These are phyloP conservation scores for Arthrobotrys iridis DNA, from an alignment of 2,329 filamentous ascomycete genomes.

Conservation along the genomic window DNA sequence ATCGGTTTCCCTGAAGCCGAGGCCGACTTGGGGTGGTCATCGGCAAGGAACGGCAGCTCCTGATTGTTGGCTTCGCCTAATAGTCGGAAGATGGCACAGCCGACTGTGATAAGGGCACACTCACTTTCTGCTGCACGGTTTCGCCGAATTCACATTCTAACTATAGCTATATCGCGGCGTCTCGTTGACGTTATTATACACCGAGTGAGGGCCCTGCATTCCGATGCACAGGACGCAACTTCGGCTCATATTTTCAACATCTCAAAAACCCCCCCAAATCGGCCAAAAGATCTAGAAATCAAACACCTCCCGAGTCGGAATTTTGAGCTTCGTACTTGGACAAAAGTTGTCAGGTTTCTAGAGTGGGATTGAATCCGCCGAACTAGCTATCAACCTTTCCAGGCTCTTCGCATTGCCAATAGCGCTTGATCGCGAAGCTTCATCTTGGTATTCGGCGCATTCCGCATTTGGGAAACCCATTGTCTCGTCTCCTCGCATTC, in stretches of 20 bases:
- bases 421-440: not conserved
- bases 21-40: not conserved
- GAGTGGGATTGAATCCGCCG: not conserved
- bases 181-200: not conserved
- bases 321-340: not conserved
- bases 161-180: too few species aligned
- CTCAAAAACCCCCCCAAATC: not conserved
- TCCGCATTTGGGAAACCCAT: not conserved
- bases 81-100: not conserved
- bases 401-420: constrained; percentile 11
- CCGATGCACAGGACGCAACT: not conserved
- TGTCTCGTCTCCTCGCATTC: constrained; percentile 25
- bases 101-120: not conserved
- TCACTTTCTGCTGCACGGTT: not conserved
- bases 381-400: not conserved
- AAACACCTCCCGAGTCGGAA: not conserved
- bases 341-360: not conserved
- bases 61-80: not conserved
- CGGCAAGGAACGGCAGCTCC: not conserved
- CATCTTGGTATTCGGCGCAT: constrained; percentile 13
- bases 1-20: constrained; percentile 12
- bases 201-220: not conserved
- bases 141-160: not conserved
- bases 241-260: not conserved
- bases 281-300: constrained; percentile 7